Evolutionary conservation across 2,329 filamentous ascomycete species (phyloP).

Genomic region (Pseudopyricularia cyperi): DNA sequence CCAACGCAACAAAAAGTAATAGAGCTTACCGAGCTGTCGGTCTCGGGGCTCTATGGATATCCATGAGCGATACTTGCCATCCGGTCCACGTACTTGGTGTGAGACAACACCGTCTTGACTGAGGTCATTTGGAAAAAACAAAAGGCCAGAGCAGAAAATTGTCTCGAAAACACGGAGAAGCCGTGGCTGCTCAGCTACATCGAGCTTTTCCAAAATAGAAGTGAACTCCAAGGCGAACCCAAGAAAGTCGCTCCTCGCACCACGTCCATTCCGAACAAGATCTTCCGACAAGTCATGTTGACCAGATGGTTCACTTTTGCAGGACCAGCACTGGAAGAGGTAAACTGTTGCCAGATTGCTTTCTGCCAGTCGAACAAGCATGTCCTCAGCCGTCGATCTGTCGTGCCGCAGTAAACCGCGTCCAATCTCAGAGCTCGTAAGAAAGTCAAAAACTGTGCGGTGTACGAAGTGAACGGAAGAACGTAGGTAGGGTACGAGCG

Average conservation of each 20-base stretch:
- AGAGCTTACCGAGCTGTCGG: neutral
- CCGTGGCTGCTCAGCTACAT: too few relatives aligned
- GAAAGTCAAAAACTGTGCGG: neutral
- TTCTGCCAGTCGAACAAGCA: too few relatives aligned
- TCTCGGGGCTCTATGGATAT: neutral
- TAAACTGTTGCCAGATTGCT: too few relatives aligned
- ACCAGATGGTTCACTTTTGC: too few relatives aligned
- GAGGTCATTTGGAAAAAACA: neutral
- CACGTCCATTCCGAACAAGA: too few relatives aligned
- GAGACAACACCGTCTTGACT: neutral
- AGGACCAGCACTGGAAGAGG: too few relatives aligned
- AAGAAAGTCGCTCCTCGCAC: too few relatives aligned
- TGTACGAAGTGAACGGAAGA: neutral
- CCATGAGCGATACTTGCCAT: neutral
- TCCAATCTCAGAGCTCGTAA: neutral
- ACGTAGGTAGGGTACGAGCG: neutral
- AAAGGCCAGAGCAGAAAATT: neutral
- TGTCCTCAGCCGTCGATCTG: too few relatives aligned
- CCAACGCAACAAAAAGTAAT: neutral
- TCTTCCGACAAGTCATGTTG: too few relatives aligned
- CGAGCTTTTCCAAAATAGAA: too few relatives aligned
- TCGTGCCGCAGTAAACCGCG: too few relatives aligned
- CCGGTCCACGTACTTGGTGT: neutral
- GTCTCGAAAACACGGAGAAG: neutral
- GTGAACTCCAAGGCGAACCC: too few relatives aligned